Conservation (phyloP, 176 grass and related monocot genomes). For the Rhynchospora tenuis region DNA sequence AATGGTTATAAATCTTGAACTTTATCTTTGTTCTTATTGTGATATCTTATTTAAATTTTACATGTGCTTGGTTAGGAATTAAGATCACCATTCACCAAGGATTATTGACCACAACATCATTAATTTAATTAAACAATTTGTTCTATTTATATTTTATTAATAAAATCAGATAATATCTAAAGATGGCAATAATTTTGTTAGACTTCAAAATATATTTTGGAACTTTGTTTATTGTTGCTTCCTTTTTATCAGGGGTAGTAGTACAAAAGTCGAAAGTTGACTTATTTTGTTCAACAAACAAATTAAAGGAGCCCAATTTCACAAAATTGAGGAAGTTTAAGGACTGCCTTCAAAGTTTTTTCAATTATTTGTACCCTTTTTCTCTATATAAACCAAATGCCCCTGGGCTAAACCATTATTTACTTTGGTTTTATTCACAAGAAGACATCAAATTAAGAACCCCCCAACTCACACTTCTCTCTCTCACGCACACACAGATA, state of each 20-base stretch:
- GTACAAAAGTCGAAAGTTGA: not conserved
- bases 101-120: not conserved
- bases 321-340: not conserved
- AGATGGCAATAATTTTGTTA: not conserved
- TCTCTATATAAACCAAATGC: conserved; percentile 8
- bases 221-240: not conserved
- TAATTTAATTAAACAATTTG: not conserved
- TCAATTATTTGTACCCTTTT: not conserved
- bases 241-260: not conserved
- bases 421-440: conserved; percentile 5
- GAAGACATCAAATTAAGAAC: not conserved
- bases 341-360: not conserved
- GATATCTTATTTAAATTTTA: not conserved
- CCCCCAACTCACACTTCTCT: not conserved
- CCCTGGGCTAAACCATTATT: not conserved
- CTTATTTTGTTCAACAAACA: not conserved
- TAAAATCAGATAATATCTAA: not conserved
- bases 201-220: not conserved
- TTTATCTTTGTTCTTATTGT: not conserved
- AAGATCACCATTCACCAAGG: not conserved
- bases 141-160: not conserved
- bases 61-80: not conserved
- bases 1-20: not conserved
- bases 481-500: not conserved
- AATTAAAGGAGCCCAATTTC: not conserved